Evolutionary conservation across 192 early-diverging fungal genomes (phyloP).

Genomic region (Coemansia sp.): DNA sequence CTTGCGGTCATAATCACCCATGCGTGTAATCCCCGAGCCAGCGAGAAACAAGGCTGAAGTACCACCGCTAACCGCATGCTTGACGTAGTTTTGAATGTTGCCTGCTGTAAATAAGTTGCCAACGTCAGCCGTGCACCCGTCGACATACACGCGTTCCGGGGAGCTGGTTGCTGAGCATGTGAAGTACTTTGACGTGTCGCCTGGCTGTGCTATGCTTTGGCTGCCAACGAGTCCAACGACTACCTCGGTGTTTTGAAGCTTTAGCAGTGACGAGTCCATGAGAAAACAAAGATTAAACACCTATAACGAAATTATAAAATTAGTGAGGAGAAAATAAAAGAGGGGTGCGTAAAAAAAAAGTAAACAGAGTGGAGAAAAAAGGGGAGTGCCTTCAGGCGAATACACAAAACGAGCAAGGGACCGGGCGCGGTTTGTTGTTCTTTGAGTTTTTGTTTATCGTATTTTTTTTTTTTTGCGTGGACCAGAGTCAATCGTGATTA

Average conservation of each 20-base stretch:
- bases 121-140: slow-evolving; percentile 41
- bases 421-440: neutral
- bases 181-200: slow-evolving; percentile 55
- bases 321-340: neutral
- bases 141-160: slow-evolving; percentile 40
- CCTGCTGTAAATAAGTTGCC: slow-evolving; percentile 19
- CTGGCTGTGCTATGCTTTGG: slow-evolving; percentile 32
- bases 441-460: neutral
- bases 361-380: neutral
- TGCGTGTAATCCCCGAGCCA: slow-evolving; percentile 34
- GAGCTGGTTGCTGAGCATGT: slow-evolving; percentile 1
- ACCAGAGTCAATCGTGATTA: neutral
- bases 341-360: neutral
- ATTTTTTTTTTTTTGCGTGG: neutral
- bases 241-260: slow-evolving; percentile 50
- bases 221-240: slow-evolving; percentile 38
- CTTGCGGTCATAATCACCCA: slow-evolving; percentile 44
- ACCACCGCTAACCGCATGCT: slow-evolving; percentile 32
- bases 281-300: neutral
- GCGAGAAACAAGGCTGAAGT: slow-evolving; percentile 51
- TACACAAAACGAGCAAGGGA: neutral
- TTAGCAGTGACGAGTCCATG: slow-evolving; percentile 27
- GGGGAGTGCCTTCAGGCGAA: neutral
- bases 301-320: neutral
- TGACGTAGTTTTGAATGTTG: slow-evolving; percentile 31